These are phyloP conservation scores for Phlegmacium glaucopus DNA, from an alignment of 768 basidiomycete genomes.

Conservation along the genomic window DNA sequence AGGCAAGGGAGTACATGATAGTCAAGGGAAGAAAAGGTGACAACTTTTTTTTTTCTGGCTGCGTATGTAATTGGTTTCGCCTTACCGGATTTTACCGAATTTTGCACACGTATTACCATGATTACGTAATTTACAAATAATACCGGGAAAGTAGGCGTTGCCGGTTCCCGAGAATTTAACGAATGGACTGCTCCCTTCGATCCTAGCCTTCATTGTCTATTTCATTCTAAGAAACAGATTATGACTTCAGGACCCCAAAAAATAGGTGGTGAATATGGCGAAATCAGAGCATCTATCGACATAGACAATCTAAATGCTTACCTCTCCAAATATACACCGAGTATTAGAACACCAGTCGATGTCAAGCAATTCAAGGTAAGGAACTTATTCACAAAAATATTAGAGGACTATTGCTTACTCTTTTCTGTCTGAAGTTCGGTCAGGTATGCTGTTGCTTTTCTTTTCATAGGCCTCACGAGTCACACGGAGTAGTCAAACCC, in stretches of 20 bases:
- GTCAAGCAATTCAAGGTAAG: conserved; percentile 93
- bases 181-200: neutral
- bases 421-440: conserved; percentile 57
- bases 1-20: conserved; percentile 70
- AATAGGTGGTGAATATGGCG: conserved; percentile 74
- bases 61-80: conserved; percentile 31
- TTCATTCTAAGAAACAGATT: conserved; percentile 3
- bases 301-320: conserved; percentile 61
- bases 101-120: no score
- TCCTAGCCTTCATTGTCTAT: neutral
- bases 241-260: conserved; percentile 32
- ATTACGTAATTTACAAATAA: conserved; percentile 2
- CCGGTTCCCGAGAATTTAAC: conserved; percentile 3
- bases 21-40: conserved; percentile 41
- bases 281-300: conserved; percentile 69
- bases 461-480: neutral
- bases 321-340: conserved; percentile 52
- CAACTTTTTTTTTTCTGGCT: conserved; percentile 41
- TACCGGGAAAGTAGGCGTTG: conserved; percentile 1
- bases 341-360: conserved; percentile 59
- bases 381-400: conserved; percentile 1
- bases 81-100: conserved; percentile 25
- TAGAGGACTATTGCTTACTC: neutral
- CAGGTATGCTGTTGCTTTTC: conserved; percentile 55
- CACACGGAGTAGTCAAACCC: conserved; percentile 73